A percentile compares a stretch with the other conserved stretches of the same genome.
Conservation (phyloP, 139 green algal genomes). For the Tetraselmis striata region DNA sequence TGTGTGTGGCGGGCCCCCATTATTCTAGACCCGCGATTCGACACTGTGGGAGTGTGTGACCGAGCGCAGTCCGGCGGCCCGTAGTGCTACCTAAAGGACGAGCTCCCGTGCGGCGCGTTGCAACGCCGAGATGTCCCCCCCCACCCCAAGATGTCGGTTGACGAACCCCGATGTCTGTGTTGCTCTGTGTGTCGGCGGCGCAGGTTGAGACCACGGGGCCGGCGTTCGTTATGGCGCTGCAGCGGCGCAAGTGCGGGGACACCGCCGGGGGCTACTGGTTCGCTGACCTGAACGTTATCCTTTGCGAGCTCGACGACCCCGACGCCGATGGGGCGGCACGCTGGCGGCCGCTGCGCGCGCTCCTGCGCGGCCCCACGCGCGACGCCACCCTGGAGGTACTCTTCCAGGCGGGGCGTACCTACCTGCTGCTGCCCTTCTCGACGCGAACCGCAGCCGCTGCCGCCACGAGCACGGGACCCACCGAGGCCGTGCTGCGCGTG, state of each 20-base stretch:
- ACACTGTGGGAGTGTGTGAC: no score
- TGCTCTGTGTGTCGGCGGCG: no score
- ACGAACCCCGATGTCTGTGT: no score
- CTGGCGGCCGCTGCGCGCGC: background rate
- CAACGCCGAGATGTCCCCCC: no score
- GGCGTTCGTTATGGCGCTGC: background rate
- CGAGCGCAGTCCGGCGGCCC: no score
- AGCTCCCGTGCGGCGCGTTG: no score
- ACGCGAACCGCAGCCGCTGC: background rate
- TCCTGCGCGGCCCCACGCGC: background rate
- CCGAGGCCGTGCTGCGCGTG: background rate
- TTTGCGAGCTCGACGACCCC: background rate
- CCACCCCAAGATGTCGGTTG: no score
- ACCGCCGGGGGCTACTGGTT: background rate
- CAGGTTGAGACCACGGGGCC: background rate
- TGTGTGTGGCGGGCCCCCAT: no score
- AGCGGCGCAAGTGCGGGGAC: background rate
- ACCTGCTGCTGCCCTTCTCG: background rate
- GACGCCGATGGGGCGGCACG: background rate
- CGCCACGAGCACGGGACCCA: background rate
- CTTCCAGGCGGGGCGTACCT: background rate
- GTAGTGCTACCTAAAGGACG: no score
- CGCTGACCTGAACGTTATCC: background rate
- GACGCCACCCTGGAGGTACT: background rate
- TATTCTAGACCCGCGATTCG: no score